Evolutionary conservation across 108 stramenopile species (phyloP), one percentile per base, ranked within the genome.

Genomic region (Asterionellopsis glacialis): DNA sequence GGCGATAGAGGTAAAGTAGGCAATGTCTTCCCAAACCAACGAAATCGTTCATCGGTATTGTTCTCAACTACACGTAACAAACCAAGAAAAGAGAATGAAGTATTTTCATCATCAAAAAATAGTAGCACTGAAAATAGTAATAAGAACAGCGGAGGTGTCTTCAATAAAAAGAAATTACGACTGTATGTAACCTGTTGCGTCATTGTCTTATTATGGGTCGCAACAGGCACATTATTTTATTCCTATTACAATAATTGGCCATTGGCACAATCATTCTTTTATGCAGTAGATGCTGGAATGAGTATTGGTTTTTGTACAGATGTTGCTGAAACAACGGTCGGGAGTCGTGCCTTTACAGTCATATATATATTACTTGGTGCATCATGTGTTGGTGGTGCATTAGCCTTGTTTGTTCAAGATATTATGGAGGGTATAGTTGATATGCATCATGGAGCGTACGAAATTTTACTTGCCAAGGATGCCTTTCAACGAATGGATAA

Each of bases 281-380:
- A 83, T 65, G 82, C 85, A 6, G 85, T 87, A 1, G 85, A 87
- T 67, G 85, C 85, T 3, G 85, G 85, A 11, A 87, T 87, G 85
- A 79, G 77, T n/a, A 87, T 87, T 49, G 85, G 85, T 43, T 87
- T 87, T 58, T 87, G 85, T 60, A 87, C 85, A 23, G 73, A 87
- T 50, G 85, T 87, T 15, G 49, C 23, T 1, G 85, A 87, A 64
- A 81, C 74, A 18, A 75, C 72, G 24, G 73, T 77, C 5, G 64
- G 62, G 0, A 76, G 75, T 52, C 67, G 82, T 58, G 80, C 82
- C n/a, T 87, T 87, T 50, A 82, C 85, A 7, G 67, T 87, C 16
- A 23, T 81, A 11, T 79, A 73, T 41, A 87, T 87, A 28, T 55
- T 87, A 12, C 51, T 87, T 59, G 85, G 85, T 9, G 85, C 85